Evolutionary conservation across 2,329 filamentous ascomycete genomes (phyloP), one percentile per base, ranked within the genome.

Genomic region (Diplodia seriata): DNA sequence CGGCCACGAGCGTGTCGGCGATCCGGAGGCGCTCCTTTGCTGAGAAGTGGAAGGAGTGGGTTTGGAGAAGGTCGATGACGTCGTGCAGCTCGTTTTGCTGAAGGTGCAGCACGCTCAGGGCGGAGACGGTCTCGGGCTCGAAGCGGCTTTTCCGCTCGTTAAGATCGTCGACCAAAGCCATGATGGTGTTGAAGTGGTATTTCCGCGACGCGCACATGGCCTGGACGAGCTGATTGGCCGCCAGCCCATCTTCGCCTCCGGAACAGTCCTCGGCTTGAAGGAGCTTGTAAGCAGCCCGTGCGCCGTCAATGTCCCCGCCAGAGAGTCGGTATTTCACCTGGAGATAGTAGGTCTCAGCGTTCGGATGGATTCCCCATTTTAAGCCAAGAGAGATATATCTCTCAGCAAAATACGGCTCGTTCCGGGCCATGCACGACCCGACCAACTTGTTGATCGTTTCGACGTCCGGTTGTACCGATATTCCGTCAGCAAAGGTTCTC

Each of bases 41-140:
- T 55, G 91, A 91, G 76, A 88, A 92, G 67, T 89, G 86, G 71
- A 89, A 87, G 4, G 88, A 86, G 72, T 95, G 89, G 4, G 90
- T 85, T 29, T 93, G 92, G 18, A 98, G 85, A 0, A 96, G 85
- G 75, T 97, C 92, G 70, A 93, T 90, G 4, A 93, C 89, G 70
- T 96, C 93, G 70, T 89, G 88, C 53, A 89, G 85, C 75, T 97
- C 91, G 73, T 92, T 90, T 50, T 90, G 88, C 69, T 87, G 85
- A 12, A 97, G 84, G 72, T 97, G 91, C 51, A 91, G 83, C 54
- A 89, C 83, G 69, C 89, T 91, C n/a, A 97, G 83, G 0, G 87
- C 85, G 7, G 89, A 87, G 0, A 95, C 87, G 0, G 93, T 96
- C 53, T 89, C 85, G 0, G 93, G 87, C 43, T 91, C 90, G 15